These are phyloP conservation scores for Dictyostelium citrinum DNA, from an alignment of 78 protist species.

Conservation along the genomic window DNA sequence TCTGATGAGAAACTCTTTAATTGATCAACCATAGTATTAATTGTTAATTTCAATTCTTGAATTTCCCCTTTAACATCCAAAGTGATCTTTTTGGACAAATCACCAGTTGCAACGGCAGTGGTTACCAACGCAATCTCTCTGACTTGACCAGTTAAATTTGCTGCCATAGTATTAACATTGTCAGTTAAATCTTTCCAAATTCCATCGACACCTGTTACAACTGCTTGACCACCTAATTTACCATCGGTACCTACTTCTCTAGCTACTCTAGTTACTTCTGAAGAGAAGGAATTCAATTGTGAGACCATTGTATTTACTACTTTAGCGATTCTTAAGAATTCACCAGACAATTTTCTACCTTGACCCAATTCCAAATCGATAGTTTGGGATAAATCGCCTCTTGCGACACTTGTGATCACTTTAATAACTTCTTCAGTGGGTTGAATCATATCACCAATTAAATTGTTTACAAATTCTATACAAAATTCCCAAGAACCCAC, in stretches of 20 bases:
- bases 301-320: slow-evolving; percentile 78
- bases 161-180: slow-evolving; percentile 79
- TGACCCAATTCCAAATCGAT: slow-evolving; percentile 49
- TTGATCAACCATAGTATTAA: slow-evolving; percentile 83
- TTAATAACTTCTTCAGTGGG: slow-evolving; percentile 61
- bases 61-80: slow-evolving; percentile 69
- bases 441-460: slow-evolving; percentile 69
- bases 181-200: slow-evolving; percentile 73
- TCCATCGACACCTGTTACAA: slow-evolving; percentile 65
- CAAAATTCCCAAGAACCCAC: slow-evolving; percentile 62
- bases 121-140: slow-evolving; percentile 71
- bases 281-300: slow-evolving; percentile 60
- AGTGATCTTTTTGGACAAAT: slow-evolving; percentile 63
- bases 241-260: slow-evolving; percentile 79
- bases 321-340: slow-evolving; percentile 70
- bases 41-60: slow-evolving; percentile 61
- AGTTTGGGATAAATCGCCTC: slow-evolving; percentile 72
- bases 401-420: slow-evolving; percentile 68
- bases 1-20: slow-evolving; percentile 48
- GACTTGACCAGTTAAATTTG: slow-evolving; percentile 70
- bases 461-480: slow-evolving; percentile 48
- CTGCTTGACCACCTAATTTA: slow-evolving; percentile 75
- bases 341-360: slow-evolving; percentile 61
- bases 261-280: slow-evolving; percentile 75
- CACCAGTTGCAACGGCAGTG: slow-evolving; percentile 77